A percentile compares a stretch with the other conserved stretches of the same genome.
Evolutionary conservation across 179 eudicot species (phyloP).

Genomic region (Sideroxylon spinosum): DNA sequence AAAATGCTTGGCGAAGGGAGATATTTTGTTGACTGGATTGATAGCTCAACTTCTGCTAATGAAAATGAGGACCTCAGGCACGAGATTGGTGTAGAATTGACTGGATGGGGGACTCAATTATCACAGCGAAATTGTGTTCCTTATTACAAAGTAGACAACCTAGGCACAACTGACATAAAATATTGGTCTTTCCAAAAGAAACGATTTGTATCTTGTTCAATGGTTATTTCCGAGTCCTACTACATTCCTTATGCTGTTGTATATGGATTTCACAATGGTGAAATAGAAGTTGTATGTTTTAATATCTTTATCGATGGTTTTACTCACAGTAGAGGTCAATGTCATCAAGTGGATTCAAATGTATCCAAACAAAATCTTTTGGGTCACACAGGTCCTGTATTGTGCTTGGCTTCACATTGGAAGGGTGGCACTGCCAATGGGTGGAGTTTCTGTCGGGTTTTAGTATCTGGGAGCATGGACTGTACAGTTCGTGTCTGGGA

Average conservation of each 20-base stretch:
- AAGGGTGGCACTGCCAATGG: conserved; percentile 40
- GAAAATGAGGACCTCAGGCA: conserved; percentile 20
- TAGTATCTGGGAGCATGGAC: conserved; percentile 89
- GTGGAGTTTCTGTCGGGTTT: conserved; percentile 34
- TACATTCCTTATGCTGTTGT: conserved; percentile 70
- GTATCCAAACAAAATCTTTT: conserved; percentile 47
- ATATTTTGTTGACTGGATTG: conserved; percentile 48
- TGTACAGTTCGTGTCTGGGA: conserved; percentile 91
- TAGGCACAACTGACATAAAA: conserved; percentile 24
- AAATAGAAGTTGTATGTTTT: conserved; percentile 65
- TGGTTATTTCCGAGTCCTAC: conserved; percentile 72
- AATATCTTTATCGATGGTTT: conserved; percentile 33
- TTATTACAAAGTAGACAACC: conserved; percentile 6
- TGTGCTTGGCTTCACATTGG: conserved; percentile 82
- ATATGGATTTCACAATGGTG: conserved; percentile 79
- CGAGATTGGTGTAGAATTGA: conserved; percentile 13
- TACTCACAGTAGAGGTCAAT: conserved; percentile 20
- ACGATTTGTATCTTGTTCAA: conserved; percentile 64
- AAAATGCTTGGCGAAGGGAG: conserved; percentile 55
- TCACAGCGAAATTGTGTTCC: conserved; percentile 3
- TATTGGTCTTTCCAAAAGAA: conserved; percentile 27
- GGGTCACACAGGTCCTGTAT: conserved; percentile 77
- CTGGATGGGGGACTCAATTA: conserved; percentile 12
- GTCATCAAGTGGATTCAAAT: conserved; percentile 31
- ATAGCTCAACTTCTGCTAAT: conserved; percentile 18